Evolutionary conservation across 2,329 filamentous ascomycete genomes (phyloP).

Genomic region (Pseudogymnoascus sp.): DNA sequence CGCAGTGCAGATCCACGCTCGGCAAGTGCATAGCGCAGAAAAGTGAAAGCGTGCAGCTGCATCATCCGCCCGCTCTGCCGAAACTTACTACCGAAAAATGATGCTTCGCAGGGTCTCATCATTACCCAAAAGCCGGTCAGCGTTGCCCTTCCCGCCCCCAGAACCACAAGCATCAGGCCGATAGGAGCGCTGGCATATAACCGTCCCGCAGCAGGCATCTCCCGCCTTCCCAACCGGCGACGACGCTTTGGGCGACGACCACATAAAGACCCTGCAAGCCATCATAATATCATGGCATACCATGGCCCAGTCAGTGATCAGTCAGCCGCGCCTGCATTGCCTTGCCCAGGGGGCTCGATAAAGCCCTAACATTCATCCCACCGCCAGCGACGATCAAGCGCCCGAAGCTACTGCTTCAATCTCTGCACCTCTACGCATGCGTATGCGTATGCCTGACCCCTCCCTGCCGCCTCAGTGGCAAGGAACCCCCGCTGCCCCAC

Average conservation of each 20-base stretch:
- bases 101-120: conserved; percentile 1
- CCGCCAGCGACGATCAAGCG: background rate
- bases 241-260: background rate
- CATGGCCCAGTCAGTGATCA: background rate
- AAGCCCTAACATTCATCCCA: background rate
- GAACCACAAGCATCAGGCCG: conserved; percentile 4
- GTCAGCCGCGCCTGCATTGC: background rate
- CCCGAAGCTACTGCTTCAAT: background rate
- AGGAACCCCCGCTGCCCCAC: background rate
- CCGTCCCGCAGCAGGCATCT: background rate
- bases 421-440: background rate
- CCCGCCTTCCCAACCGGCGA: background rate
- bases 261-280: background rate
- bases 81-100: conserved; percentile 1
- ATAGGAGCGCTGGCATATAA: conserved; percentile 2
- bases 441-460: background rate
- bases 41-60: background rate
- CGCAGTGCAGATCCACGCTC: background rate
- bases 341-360: background rate
- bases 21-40: background rate
- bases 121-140: background rate
- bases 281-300: background rate
- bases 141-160: background rate
- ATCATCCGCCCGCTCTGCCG: background rate
- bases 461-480: background rate